These are phyloP conservation scores for Chionographis japonica DNA, from an alignment of 106 monocot genomes.

Conservation along the genomic window DNA sequence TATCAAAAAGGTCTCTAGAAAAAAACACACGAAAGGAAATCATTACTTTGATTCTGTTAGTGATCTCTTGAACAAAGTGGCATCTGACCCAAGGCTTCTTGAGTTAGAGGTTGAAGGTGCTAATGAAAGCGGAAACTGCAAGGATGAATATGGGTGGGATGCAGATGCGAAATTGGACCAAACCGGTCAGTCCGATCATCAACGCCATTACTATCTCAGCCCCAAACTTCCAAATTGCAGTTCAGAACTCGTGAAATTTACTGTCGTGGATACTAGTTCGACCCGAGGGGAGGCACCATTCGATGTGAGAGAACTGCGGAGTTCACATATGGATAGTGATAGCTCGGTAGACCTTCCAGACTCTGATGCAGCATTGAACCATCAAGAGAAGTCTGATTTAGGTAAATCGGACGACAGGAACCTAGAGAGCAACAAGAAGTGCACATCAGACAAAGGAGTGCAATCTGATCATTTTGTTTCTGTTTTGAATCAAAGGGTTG, in stretches of 20 bases:
- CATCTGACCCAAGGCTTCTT: constrained; percentile 68
- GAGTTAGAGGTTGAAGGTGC: constrained; percentile 53
- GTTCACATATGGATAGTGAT: constrained; percentile 41
- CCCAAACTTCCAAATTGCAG: constrained; percentile 31
- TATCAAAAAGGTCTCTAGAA: constrained; percentile 73
- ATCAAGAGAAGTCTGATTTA: constrained; percentile 10
- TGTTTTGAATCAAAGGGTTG: constrained; percentile 3
- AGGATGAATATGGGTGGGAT: constrained; percentile 28
- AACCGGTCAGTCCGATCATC: constrained; percentile 18
- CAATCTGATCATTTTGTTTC: constrained; percentile 3
- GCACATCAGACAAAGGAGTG: not conserved
- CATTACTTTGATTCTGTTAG: constrained; percentile 95
- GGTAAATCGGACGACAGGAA: constrained; percentile 2
- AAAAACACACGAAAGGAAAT: constrained; percentile 69
- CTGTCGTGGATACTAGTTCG: constrained; percentile 70
- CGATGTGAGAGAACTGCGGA: constrained; percentile 48
- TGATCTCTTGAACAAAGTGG: constrained; percentile 84
- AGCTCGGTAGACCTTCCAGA: constrained; percentile 12
- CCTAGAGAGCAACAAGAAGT: not conserved
- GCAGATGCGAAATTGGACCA: constrained; percentile 3
- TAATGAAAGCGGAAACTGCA: constrained; percentile 8
- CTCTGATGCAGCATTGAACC: constrained; percentile 20
- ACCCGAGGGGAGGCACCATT: constrained; percentile 22
- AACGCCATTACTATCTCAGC: constrained; percentile 24
- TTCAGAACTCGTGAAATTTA: constrained; percentile 55